A percentile compares a stretch with the other conserved stretches of the same genome.
Conservation (phyloP, 805 yeast species). For the Saturnispora mendoncae region DNA sequence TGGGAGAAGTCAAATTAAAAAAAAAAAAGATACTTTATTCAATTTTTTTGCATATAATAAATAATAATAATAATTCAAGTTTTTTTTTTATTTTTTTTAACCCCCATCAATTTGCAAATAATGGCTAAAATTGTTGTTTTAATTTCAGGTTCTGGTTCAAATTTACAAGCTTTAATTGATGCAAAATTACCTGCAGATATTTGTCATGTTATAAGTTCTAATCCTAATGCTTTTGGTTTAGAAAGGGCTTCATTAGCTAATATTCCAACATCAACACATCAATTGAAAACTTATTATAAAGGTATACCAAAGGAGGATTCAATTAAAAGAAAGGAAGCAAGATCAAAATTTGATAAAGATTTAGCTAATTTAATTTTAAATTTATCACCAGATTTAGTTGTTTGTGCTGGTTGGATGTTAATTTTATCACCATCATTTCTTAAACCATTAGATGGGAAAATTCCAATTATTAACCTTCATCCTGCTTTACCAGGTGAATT, state of each 20-base stretch:
- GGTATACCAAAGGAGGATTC: conserved; percentile 65
- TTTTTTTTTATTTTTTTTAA: not conserved
- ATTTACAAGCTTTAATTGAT: conserved; percentile 88
- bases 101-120: not conserved
- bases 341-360: conserved; percentile 69
- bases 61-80: not conserved
- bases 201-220: conserved; percentile 76
- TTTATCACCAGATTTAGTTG: conserved; percentile 72
- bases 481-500: conserved; percentile 97
- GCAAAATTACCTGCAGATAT: conserved; percentile 49
- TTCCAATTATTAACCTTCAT: conserved; percentile 86
- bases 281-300: conserved; percentile 62
- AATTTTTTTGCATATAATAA: not conserved
- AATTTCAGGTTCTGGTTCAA: conserved; percentile 94
- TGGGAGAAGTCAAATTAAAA: not conserved
- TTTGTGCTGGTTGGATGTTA: conserved; percentile 98
- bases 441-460: conserved; percentile 47
- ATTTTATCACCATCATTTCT: conserved; percentile 75
- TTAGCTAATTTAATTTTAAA: conserved; percentile 57
- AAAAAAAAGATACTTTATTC: not conserved
- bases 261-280: conserved; percentile 68
- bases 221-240: conserved; percentile 79
- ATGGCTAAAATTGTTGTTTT: conserved; percentile 53
- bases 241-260: conserved; percentile 60
- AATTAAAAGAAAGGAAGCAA: conserved; percentile 46